These are phyloP conservation scores for Chlorella sp. DNA, from an alignment of 139 green algal species.

Conservation along the genomic window DNA sequence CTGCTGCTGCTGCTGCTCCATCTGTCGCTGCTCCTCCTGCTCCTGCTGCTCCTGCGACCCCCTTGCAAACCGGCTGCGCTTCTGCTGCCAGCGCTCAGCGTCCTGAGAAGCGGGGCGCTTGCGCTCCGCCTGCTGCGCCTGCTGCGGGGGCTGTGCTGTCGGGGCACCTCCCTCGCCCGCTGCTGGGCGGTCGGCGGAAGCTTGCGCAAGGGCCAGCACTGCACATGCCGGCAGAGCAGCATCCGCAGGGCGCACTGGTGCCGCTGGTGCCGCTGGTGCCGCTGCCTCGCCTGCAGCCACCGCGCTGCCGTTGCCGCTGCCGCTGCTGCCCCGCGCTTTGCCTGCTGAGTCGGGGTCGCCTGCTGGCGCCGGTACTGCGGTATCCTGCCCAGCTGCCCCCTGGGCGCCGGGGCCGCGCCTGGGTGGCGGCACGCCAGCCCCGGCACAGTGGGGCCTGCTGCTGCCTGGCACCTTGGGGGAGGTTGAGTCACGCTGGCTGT, in stretches of 20 bases:
- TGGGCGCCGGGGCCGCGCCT: background rate
- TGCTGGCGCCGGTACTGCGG: background rate
- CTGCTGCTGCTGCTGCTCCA: background rate
- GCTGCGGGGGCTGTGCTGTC: too few relatives aligned
- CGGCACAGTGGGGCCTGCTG: background rate
- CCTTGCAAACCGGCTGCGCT: constrained; percentile 14
- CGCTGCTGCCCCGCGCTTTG: background rate
- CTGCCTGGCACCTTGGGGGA: constrained; percentile 13
- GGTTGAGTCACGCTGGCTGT: constrained; percentile 35
- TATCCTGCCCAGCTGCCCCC: too few relatives aligned
- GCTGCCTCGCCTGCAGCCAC: background rate
- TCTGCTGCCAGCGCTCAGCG: background rate
- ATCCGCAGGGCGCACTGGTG: background rate
- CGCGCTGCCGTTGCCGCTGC: background rate
- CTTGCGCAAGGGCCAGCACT: background rate
- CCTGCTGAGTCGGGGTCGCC: background rate
- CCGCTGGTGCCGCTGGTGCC: background rate
- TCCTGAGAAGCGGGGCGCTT: constrained; percentile 12
- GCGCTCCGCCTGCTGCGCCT: background rate
- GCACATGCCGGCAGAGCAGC: too few relatives aligned
- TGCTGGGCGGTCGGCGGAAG: too few relatives aligned
- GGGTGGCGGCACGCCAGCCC: background rate
- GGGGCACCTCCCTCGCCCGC: too few relatives aligned
- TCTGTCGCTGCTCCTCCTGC: background rate
- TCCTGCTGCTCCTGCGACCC: constrained; percentile 22